These are phyloP conservation scores for Akanthomyces dipterigenus DNA, from an alignment of 2,329 filamentous ascomycete species.

Conservation along the genomic window DNA sequence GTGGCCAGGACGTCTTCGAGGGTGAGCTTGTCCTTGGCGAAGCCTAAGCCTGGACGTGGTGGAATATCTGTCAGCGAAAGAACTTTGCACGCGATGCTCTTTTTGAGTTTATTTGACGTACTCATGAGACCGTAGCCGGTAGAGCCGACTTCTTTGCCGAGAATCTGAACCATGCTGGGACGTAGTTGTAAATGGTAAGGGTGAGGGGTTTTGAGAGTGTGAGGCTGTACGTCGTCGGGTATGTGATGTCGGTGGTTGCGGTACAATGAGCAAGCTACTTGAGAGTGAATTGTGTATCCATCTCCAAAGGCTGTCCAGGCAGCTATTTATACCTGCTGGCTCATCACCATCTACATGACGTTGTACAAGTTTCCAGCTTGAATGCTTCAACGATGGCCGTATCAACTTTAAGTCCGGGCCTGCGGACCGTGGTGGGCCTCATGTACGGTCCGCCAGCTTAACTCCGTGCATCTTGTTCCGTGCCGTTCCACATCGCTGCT, in stretches of 20 bases:
- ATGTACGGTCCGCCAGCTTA: neutral
- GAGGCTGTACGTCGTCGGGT: neutral
- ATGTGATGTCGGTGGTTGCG: neutral
- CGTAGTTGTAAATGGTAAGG: neutral
- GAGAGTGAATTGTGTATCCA: neutral
- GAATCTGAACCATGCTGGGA: slow-evolving; percentile 26
- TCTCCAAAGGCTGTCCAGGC: neutral
- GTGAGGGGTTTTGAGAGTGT: neutral
- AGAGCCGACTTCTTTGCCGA: slow-evolving; percentile 39
- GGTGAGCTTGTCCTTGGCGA: slow-evolving; percentile 17
- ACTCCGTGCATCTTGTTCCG: slow-evolving; percentile 1
- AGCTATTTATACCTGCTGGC: neutral
- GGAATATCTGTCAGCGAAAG: too few species aligned
- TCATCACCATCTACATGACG: neutral
- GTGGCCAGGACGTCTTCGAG: slow-evolving; percentile 46
- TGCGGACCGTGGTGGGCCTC: neutral
- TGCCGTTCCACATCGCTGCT: neutral
- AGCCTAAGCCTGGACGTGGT: slow-evolving; percentile 1
- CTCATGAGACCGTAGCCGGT: slow-evolving; percentile 52
- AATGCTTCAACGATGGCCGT: neutral
- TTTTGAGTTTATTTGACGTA: too few species aligned
- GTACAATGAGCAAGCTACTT: neutral
- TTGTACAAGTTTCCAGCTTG: neutral
- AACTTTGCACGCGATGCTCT: too few species aligned
- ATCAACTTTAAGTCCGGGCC: neutral